Base-by-base conservation (phyloP, 2,329 filamentous ascomycete genomes). In the Orbilia brochopaga region DNA sequence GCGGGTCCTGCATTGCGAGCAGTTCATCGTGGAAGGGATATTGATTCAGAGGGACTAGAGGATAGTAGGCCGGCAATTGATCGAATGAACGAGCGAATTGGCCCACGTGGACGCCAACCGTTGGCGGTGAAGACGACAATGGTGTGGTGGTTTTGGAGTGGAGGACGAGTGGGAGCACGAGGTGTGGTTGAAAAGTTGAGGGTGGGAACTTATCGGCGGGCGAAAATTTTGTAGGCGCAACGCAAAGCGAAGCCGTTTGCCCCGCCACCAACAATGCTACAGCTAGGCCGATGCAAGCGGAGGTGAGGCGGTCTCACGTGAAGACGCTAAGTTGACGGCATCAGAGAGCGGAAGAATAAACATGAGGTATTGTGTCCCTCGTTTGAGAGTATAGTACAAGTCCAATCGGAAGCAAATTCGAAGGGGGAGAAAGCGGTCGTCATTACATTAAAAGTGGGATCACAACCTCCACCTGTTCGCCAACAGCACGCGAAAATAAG, bases 1-100 rank as follows among this genome's bases (percentile, higher is more conserved):
- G 56, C 67, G 67, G 60, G 60, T 61, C 27, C 54, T 72, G 60
- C 54, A 60, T 24, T 61, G 42, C 10, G 67, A 52, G 56, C 55
- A 65, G 32, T 48, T 57, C 67, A 72, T 72, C 55, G 35, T 70
- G 53, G 13, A 37, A 42, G 53, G n/a, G 1, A n/a, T 27, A 21
- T 42, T 2, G 17, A 2, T 10, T 7, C n/a, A 11, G 17, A 32
- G 30, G 3, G 4, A 35, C 11, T 59, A 19, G 21, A 24, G 2
- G 55, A 59, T 55, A 21, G 10, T 3, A 32, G 8, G 27, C 8
- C 27, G 27, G 8, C 27, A 32, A 32, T 32, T 32, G 27, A 32
- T 3, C 27, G 17, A 19, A 17, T 8, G 15, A 5, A 19, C 15
- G 4, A 11, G 44, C 21, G n/a, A 48, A 21, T 3, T 21, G 19